Percentiles rank a stretch among this genome's conserved stretches.
Conservation (phyloP, 192 early-diverging fungal genomes). For the Piromyces sp. region DNA sequence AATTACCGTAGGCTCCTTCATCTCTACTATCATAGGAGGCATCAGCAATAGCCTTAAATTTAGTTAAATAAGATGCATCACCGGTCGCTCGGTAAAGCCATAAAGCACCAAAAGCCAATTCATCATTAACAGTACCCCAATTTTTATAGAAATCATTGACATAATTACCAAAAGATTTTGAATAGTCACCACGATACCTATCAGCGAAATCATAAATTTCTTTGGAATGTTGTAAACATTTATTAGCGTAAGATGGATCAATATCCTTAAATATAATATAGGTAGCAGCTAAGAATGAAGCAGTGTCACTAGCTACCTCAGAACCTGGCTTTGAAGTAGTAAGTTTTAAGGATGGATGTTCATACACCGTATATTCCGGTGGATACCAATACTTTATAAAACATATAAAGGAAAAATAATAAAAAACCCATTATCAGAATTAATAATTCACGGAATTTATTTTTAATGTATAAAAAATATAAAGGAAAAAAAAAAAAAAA, state of each 20-base stretch:
- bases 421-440: no score
- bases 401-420: no score
- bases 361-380: background rate
- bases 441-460: no score
- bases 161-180: constrained; percentile 12
- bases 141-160: constrained; percentile 15
- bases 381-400: background rate
- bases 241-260: background rate
- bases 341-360: background rate
- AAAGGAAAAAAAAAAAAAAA: no score
- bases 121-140: constrained; percentile 12
- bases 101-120: constrained; percentile 30
- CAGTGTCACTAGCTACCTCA: constrained; percentile 30
- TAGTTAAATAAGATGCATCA: background rate
- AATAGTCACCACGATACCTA: constrained; percentile 20
- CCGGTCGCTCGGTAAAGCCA: constrained; percentile 35
- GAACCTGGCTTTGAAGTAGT: constrained; percentile 3
- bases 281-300: constrained; percentile 32
- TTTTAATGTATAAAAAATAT: no score
- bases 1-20: constrained; percentile 8
- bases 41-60: background rate
- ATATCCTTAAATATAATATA: constrained; percentile 17
- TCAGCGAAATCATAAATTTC: constrained; percentile 28
- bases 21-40: constrained; percentile 5
- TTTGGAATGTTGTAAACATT: constrained; percentile 16